phyloP scores from a whole-genome alignment of 2,329 filamentous ascomycete genomes.

The Ophiocordyceps camponoti-rufipedis region DNA sequence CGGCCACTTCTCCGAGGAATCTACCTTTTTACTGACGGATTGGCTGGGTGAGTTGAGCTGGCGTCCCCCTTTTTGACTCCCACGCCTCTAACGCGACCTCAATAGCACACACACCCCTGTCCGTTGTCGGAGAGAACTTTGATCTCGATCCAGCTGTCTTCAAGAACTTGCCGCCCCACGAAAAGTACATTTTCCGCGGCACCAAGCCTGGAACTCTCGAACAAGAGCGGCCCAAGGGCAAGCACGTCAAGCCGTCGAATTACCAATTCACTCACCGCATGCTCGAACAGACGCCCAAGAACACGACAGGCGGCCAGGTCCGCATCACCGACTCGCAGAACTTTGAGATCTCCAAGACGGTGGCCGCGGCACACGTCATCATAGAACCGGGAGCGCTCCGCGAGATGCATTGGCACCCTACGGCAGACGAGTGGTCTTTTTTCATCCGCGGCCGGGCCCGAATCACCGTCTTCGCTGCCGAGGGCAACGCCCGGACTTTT shows the following conservation, averaged over 20 bases:
- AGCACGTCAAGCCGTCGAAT: constrained; percentile 46
- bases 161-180: constrained; percentile 41
- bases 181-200: constrained; percentile 68
- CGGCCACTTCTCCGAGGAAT: constrained; percentile 36
- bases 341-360: constrained; percentile 55
- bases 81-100: not conserved
- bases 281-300: constrained; percentile 47
- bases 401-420: constrained; percentile 73
- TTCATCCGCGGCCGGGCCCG: constrained; percentile 56
- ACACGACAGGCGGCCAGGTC: constrained; percentile 50
- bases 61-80: not conserved
- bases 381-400: constrained; percentile 56
- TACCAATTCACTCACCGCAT: constrained; percentile 54
- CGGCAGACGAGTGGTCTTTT: constrained; percentile 66
- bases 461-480: constrained; percentile 55
- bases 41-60: constrained; percentile 37
- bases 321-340: constrained; percentile 61
- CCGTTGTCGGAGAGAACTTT: constrained; percentile 59
- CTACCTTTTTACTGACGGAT: constrained; percentile 56
- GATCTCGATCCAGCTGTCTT: constrained; percentile 54
- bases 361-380: constrained; percentile 53
- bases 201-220: constrained; percentile 44
- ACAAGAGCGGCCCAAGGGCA: constrained; percentile 42
- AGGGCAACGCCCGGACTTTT: constrained; percentile 54
- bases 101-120: constrained; percentile 48